Conservation (phyloP, 2,329 filamentous ascomycete genomes). For the Colletotrichum orchidophilum region DNA sequence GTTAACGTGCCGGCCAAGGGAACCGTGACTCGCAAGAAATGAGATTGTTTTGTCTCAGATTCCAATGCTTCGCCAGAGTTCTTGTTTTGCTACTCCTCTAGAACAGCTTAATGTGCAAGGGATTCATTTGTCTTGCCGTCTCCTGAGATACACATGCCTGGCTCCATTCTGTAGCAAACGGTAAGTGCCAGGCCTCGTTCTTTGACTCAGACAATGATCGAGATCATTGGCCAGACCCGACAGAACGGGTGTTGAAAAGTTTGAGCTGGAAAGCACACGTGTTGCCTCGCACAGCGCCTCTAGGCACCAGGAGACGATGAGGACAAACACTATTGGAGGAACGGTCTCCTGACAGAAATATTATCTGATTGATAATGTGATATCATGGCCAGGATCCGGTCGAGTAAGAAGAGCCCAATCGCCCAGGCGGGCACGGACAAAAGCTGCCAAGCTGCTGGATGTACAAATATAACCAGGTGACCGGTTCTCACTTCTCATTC, state of each 20-base stretch:
- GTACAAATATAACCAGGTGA: background rate
- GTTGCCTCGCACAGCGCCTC: background rate
- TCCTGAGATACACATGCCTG: background rate
- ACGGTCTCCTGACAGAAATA: background rate
- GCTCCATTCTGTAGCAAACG: background rate
- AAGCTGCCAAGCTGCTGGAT: background rate
- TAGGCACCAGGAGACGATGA: background rate
- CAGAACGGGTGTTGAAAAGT: background rate
- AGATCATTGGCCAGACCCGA: background rate
- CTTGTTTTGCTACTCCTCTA: background rate
- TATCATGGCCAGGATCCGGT: background rate
- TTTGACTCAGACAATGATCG: background rate
- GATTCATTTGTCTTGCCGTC: background rate
- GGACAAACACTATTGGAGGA: background rate
- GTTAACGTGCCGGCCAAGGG: background rate
- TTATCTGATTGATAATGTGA: constrained; percentile 28
- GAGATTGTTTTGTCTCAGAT: constrained; percentile 18
- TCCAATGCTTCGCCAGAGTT: background rate
- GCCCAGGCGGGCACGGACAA: constrained; percentile 4
- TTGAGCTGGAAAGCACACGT: background rate
- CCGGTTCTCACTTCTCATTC: too few relatives aligned
- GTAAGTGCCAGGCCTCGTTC: background rate
- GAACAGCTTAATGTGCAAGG: background rate
- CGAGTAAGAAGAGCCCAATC: background rate
- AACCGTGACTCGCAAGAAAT: background rate